A percentile compares a stretch with the other conserved stretches of the same genome.
Evolutionary conservation across 768 basidiomycete genomes (phyloP).

Genomic region (Lactifluus volemus): DNA sequence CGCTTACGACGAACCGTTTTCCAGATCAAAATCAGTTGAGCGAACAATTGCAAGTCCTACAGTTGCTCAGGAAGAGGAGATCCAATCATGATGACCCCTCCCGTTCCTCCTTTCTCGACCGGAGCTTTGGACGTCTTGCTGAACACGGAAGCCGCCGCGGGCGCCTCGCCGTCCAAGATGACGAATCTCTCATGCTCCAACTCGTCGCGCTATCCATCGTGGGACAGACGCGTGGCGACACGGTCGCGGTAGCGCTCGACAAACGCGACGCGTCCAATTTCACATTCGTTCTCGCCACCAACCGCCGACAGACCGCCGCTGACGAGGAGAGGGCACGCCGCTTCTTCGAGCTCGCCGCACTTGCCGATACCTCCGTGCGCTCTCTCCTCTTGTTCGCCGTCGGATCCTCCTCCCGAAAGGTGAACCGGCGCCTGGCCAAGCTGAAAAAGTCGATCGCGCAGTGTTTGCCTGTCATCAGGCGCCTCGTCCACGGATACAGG

Average conservation of each 20-base stretch:
- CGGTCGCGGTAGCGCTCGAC: constrained; percentile 15
- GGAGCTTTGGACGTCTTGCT: neutral
- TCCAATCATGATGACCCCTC: neutral
- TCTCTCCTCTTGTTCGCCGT: constrained; percentile 3
- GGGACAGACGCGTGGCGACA: constrained; percentile 13
- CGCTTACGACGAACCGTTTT: too few relatives aligned
- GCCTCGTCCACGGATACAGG: constrained; percentile 4
- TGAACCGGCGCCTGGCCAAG: constrained; percentile 9
- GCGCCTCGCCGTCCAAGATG: constrained; percentile 10
- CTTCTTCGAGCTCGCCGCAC: constrained; percentile 10
- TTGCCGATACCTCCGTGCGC: neutral
- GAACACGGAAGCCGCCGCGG: constrained; percentile 5
- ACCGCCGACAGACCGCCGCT: neutral
- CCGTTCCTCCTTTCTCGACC: neutral
- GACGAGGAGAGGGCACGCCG: constrained; percentile 11
- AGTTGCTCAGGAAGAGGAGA: constrained; percentile 3
- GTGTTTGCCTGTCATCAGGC: constrained; percentile 6
- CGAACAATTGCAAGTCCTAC: constrained; percentile 10
- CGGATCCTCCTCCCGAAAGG: constrained; percentile 7
- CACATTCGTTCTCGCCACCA: constrained; percentile 15
- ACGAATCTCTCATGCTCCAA: constrained; percentile 13
- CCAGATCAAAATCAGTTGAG: constrained; percentile 16
- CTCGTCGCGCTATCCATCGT: constrained; percentile 14
- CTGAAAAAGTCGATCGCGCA: constrained; percentile 5
- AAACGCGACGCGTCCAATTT: constrained; percentile 7